phyloP scores from a whole-genome alignment of 1,284 basidiomycete genomes.

The Naganishia sp. region DNA sequence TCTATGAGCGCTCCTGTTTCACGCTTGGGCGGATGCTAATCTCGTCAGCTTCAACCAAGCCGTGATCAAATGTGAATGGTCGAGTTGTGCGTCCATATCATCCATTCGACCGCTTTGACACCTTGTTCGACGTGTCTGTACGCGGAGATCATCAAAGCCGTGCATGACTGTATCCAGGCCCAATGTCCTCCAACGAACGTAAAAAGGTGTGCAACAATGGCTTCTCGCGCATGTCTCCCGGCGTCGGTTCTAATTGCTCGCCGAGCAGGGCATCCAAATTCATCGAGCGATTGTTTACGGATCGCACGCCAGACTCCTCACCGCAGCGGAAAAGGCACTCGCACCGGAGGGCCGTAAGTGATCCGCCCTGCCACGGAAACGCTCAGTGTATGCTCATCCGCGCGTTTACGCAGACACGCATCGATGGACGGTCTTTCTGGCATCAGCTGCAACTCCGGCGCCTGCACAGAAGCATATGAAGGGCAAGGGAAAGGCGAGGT shows the following conservation, averaged over 20 bases:
- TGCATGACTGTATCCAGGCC: not conserved
- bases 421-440: slow-evolving; percentile 92
- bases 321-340: slow-evolving; percentile 62
- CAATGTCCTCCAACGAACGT: slow-evolving; percentile 37
- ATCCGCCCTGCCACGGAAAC: slow-evolving; percentile 16
- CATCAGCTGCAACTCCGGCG: slow-evolving; percentile 59
- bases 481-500: slow-evolving; percentile 53
- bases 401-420: slow-evolving; percentile 80
- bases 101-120: too few species aligned
- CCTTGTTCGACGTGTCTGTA: too few species aligned
- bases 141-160: too few species aligned
- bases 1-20: too few species aligned
- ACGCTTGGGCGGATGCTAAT: too few species aligned
- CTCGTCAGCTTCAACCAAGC: too few species aligned
- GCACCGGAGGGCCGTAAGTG: slow-evolving; percentile 48
- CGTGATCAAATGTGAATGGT: too few species aligned
- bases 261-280: slow-evolving; percentile 75
- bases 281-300: slow-evolving; percentile 93
- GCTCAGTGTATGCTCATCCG: slow-evolving; percentile 40
- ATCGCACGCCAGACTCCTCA: slow-evolving; percentile 84
- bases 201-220: slow-evolving; percentile 6
- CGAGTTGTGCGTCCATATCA: too few species aligned
- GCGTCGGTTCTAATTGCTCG: not conserved
- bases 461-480: slow-evolving; percentile 40
- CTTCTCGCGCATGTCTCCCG: not conserved